Conservation (phyloP, 345 rosid genomes). For the Lepidium didymum region DNA sequence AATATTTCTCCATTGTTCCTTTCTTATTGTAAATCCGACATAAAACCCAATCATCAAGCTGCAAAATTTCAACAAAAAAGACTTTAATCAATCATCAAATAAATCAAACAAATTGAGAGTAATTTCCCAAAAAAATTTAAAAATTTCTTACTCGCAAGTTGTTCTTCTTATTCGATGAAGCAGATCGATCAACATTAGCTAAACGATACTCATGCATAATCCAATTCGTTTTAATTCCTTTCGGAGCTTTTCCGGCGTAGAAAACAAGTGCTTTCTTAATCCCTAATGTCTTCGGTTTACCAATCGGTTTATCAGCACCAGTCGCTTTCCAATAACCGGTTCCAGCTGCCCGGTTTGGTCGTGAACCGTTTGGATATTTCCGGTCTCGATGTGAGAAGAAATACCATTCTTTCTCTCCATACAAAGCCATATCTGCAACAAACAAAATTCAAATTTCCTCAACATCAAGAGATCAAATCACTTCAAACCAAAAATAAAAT, state of each 20-base stretch:
- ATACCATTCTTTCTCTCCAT: slow-evolving; percentile 94
- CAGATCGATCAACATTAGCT: slow-evolving; percentile 71
- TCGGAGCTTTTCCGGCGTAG: slow-evolving; percentile 83
- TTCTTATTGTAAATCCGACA: slow-evolving; percentile 87
- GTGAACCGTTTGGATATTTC: slow-evolving; percentile 77
- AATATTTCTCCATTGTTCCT: slow-evolving; percentile 55
- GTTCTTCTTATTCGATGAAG: slow-evolving; percentile 38
- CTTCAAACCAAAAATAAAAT: background rate
- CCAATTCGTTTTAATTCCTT: slow-evolving; percentile 85
- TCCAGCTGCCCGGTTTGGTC: slow-evolving; percentile 93
- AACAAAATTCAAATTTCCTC: background rate
- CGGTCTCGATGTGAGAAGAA: slow-evolving; percentile 86
- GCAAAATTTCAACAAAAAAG: slow-evolving; percentile 8
- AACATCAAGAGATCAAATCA: background rate
- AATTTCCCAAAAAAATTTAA: background rate
- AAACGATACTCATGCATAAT: slow-evolving; percentile 97
- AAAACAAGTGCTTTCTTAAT: slow-evolving; percentile 87
- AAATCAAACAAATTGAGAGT: too few relatives aligned
- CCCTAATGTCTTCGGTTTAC: slow-evolving; percentile 65
- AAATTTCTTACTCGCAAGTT: slow-evolving; percentile 47
- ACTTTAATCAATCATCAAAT: background rate
- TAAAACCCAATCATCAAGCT: slow-evolving; percentile 87
- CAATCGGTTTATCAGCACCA: slow-evolving; percentile 88
- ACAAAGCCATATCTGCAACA: slow-evolving; percentile 50
- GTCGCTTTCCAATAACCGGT: slow-evolving; percentile 92